These are phyloP conservation scores for Perkinsus olseni DNA, from an alignment of 169 alveolate genomes.

Conservation along the genomic window DNA sequence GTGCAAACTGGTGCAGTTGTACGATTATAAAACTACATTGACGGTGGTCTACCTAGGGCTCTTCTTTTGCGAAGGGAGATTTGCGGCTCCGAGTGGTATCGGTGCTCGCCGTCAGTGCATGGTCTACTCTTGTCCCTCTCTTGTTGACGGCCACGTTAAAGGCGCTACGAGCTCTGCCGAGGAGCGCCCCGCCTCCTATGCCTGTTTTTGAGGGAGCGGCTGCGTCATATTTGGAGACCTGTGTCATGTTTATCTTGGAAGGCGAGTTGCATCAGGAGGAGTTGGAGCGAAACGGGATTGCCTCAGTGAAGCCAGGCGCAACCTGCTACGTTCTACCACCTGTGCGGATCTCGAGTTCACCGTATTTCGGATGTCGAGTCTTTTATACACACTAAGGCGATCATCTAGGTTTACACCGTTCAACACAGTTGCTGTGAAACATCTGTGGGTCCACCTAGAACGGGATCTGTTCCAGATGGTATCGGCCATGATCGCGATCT, in stretches of 20 bases:
- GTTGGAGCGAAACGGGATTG: not conserved
- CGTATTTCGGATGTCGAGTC: not conserved
- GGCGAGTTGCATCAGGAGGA: not conserved
- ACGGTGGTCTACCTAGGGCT: not conserved
- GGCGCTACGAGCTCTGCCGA: not conserved
- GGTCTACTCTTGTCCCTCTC: not conserved
- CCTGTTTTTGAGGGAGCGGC: not conserved
- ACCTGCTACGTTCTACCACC: not conserved
- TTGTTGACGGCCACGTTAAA: not conserved
- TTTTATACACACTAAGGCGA: not conserved
- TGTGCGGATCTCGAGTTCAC: not conserved
- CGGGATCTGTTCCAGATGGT: not conserved
- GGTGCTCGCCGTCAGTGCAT: not conserved
- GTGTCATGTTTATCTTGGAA: not conserved
- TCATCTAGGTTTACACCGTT: not conserved
- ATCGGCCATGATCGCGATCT: not conserved
- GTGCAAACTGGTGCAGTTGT: not conserved
- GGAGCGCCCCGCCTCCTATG: not conserved
- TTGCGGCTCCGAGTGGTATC: not conserved
- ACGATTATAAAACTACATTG: not conserved
- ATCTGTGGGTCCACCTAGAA: not conserved
- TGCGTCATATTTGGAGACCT: not conserved
- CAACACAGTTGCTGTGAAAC: not conserved
- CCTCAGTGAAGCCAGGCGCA: not conserved
- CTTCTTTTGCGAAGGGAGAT: not conserved